A percentile compares a stretch with the other conserved stretches of the same genome.
Conservation (phyloP, 2,329 filamentous ascomycete species). For the Stagonosporopsis rhizophila region DNA sequence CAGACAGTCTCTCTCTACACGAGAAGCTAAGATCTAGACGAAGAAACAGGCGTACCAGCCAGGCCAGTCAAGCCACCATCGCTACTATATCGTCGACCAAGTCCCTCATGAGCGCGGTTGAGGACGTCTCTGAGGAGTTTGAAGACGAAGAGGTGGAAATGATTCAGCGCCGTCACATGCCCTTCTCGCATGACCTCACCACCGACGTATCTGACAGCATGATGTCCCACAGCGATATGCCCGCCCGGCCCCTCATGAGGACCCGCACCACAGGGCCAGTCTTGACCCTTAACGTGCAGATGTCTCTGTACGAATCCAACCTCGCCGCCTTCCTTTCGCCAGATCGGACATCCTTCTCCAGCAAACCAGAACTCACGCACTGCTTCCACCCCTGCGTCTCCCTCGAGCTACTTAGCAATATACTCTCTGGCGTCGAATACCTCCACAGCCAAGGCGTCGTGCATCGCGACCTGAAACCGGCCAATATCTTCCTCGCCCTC, state of each 20-base stretch:
- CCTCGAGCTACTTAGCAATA: conserved; percentile 63
- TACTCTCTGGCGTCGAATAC: conserved; percentile 70
- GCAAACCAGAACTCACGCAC: conserved; percentile 53
- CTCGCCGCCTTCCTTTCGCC: conserved; percentile 64
- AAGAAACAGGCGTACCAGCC: conserved; percentile 38
- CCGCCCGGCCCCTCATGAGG: conserved; percentile 29
- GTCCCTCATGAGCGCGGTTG: conserved; percentile 51
- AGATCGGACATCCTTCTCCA: conserved; percentile 19
- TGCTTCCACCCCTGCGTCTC: conserved; percentile 69
- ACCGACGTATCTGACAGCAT: conserved; percentile 41
- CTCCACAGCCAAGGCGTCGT: conserved; percentile 67
- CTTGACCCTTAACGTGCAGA: conserved; percentile 70
- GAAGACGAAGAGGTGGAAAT: conserved; percentile 59
- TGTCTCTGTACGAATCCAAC: conserved; percentile 69
- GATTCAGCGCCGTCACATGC: conserved; percentile 48
- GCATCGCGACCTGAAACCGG: conserved; percentile 72
- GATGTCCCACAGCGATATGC: conserved; percentile 48
- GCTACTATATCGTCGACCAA: conserved; percentile 50
- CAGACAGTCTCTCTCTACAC: conserved; percentile 18
- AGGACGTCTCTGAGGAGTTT: conserved; percentile 44
- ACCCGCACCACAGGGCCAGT: conserved; percentile 32
- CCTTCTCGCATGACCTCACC: conserved; percentile 26
- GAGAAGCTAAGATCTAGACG: conserved; percentile 44
- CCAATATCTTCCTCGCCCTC: conserved; percentile 70
- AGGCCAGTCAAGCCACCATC: conserved; percentile 48